Conservation (phyloP, 2,329 filamentous ascomycete species). For the Ophiostoma australiae region DNA sequence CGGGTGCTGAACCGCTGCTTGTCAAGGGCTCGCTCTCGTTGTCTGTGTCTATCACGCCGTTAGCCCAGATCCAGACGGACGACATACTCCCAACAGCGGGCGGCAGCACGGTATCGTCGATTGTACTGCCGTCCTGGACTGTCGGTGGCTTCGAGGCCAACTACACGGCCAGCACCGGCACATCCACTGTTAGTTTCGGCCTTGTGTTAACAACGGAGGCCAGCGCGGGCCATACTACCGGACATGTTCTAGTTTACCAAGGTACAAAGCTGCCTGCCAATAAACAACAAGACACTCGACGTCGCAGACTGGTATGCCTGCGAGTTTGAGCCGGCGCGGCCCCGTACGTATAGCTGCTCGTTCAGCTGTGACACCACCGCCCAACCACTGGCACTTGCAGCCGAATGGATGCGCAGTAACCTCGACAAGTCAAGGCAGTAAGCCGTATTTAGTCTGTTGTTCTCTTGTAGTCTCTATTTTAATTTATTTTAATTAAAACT, state of each 20-base stretch:
- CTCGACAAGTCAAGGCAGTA: no score
- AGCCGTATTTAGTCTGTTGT: no score
- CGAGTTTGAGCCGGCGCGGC: no score
- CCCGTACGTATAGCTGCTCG: no score
- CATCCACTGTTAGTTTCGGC: not conserved
- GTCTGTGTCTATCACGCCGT: not conserved
- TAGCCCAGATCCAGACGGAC: not conserved
- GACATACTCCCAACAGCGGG: not conserved
- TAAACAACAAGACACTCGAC: no score
- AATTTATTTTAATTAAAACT: no score
- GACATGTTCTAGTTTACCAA: not conserved
- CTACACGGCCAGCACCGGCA: not conserved
- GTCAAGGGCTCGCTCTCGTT: not conserved
- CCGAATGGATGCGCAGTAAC: no score
- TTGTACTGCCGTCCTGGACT: not conserved
- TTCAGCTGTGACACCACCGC: no score
- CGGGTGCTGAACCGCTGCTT: not conserved
- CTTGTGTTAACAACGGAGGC: not conserved
- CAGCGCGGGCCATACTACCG: not conserved
- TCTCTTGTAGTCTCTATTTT: no score
- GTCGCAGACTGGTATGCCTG: no score
- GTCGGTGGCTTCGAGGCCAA: not conserved
- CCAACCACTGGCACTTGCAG: no score
- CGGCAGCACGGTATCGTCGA: not conserved
- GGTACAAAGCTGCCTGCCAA: no score